Evolutionary conservation across 2,329 filamentous ascomycete species (phyloP), one percentile per base, ranked within the genome.

Genomic region (Metarhizium humberi): DNA sequence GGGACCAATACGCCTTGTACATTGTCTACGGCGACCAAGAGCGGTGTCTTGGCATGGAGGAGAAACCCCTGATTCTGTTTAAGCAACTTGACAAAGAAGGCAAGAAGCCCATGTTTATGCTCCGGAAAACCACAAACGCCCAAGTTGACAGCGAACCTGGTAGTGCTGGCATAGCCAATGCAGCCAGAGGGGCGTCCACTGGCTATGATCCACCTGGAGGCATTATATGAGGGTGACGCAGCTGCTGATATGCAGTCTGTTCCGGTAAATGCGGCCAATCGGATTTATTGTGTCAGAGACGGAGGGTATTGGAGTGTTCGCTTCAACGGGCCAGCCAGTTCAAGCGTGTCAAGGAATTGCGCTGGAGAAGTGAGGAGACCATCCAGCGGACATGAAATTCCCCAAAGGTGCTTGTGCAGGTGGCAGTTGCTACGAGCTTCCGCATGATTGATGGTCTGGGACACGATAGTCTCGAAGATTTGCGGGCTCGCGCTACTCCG

Each of bases 1-100:
- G 92, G 88, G 89, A 95, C 63, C 90, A 97, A 67, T 99, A 99
- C 68, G 92, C 94, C 0, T 76, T 99, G 36, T 99, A 97, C 68
- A 99, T 99, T 68, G 94, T 99, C 4, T 96, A 96, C 64, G 94
- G 94, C n/a, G 92, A 97, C 66, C 91, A 97, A 71, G 94, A 99
- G 74, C 86, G 94, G 14, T 97, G 92, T 69, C 73, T 99, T 42
- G 90, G 88, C 1, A 77, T 96, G 61, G 88, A 97, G 56, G 94
- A 99, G 73, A 92, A 95, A 65, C 94, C 94, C 10, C 75, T 99
- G 56, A 95, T 96, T 59, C 73, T 99, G 59, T 99, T 99, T 75
- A 99, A 99, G 74, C 92, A 97, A 69, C 76, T 99, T 55, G 92
- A 97, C 68, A 92, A 92, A 69, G 94, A 97, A 74, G 94, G 94